Evolutionary conservation across 169 alveolate species (phyloP).

Genomic region (Plasmodium adleri): DNA sequence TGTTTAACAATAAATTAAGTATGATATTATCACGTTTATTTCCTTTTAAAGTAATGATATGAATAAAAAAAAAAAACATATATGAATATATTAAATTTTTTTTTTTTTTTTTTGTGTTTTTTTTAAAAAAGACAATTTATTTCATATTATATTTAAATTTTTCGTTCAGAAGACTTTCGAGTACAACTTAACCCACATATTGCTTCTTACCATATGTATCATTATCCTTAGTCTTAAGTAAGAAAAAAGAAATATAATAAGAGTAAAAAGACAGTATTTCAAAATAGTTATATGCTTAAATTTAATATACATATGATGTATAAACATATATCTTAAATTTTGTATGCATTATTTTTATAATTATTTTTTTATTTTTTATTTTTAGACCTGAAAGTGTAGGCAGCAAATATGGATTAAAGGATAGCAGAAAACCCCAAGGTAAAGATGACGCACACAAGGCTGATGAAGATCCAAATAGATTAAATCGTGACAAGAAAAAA

Average conservation of each 20-base stretch:
- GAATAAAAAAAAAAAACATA: background rate
- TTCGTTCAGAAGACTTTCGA: constrained; percentile 43
- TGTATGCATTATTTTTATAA: background rate
- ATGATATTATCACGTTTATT: constrained; percentile 56
- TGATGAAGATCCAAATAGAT: constrained; percentile 23
- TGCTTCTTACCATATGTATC: constrained; percentile 72
- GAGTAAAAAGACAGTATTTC: background rate
- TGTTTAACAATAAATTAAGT: constrained; percentile 60
- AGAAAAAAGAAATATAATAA: background rate
- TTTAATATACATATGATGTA: background rate
- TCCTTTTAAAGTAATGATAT: constrained; percentile 67
- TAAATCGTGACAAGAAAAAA: background rate
- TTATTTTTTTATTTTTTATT: constrained; percentile 3
- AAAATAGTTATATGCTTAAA: background rate
- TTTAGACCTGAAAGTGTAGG: constrained; percentile 56
- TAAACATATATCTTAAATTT: background rate
- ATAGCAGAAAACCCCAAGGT: constrained; percentile 22
- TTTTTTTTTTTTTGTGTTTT: background rate
- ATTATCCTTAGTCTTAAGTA: constrained; percentile 75
- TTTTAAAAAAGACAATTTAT: constrained; percentile 8
- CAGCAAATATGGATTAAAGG: constrained; percentile 2
- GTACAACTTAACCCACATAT: constrained; percentile 72
- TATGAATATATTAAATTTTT: background rate
- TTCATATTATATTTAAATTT: background rate
- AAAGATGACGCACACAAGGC: constrained; percentile 47